Evolutionary conservation across 257 asterid species (phyloP).

Genomic region (Apocynum venetum): DNA sequence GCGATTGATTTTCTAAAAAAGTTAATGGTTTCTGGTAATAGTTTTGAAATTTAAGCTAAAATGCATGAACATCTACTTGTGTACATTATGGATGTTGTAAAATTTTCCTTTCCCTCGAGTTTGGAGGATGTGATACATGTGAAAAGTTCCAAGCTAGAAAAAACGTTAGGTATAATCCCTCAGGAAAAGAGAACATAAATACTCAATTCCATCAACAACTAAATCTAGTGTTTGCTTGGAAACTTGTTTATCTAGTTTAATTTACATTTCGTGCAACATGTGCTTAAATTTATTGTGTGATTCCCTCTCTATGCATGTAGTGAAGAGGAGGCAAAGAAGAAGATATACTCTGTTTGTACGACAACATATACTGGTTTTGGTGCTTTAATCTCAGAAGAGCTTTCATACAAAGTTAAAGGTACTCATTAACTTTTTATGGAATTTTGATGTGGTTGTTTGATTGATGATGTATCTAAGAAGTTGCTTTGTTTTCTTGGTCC

Average conservation of each 20-base stretch:
- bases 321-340: conserved; percentile 93
- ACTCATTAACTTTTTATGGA: not conserved
- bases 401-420: conserved; percentile 88
- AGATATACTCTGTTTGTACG: conserved; percentile 86
- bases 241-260: not conserved
- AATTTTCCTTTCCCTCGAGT: not conserved
- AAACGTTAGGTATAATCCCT: not conserved
- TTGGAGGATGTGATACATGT: not conserved
- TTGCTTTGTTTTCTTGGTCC: not conserved
- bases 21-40: not conserved
- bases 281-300: not conserved
- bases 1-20: too few species aligned
- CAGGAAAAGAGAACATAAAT: not conserved
- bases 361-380: conserved; percentile 85
- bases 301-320: conserved; percentile 41
- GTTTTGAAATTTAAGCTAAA: too few species aligned
- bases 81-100: not conserved
- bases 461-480: not conserved
- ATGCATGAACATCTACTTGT: not conserved
- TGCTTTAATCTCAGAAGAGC: conserved; percentile 82
- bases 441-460: not conserved
- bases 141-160: not conserved
- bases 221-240: not conserved
- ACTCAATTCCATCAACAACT: not conserved
- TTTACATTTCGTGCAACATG: not conserved